phyloP scores from a whole-genome alignment of 352 stramenopile genomes.

The Lagenidium giganteum region DNA sequence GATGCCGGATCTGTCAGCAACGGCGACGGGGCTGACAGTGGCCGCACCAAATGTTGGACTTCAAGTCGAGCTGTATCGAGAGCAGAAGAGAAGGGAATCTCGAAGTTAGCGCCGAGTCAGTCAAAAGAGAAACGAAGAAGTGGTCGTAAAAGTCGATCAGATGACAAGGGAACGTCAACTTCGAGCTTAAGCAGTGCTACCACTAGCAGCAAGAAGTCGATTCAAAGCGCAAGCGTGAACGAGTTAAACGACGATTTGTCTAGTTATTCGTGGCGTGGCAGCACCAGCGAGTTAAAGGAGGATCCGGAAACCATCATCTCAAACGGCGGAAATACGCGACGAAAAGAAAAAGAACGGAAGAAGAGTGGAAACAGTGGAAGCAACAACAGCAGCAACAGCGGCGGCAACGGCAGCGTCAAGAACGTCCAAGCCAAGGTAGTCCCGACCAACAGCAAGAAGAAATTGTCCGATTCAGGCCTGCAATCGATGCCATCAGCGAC shows the following conservation, averaged over 20 bases:
- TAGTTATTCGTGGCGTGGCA: too few species aligned
- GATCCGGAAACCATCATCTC: not conserved
- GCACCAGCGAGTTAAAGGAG: too few species aligned
- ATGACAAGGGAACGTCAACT: too few species aligned
- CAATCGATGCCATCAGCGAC: too few species aligned
- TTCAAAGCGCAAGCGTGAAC: not conserved
- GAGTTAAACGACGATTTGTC: too few species aligned
- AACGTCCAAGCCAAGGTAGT: not conserved
- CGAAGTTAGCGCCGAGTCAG: too few species aligned
- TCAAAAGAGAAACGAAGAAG: slow-evolving; percentile 41
- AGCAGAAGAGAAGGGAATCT: slow-evolving; percentile 32
- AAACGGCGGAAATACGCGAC: not conserved
- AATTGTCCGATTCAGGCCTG: not conserved
- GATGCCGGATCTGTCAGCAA: not conserved
- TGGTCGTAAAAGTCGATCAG: slow-evolving; percentile 27
- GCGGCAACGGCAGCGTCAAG: slow-evolving; percentile 1
- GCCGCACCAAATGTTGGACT: not conserved
- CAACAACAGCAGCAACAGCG: slow-evolving; percentile 1
- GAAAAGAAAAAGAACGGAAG: slow-evolving; percentile 9
- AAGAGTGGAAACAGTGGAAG: slow-evolving; percentile 13
- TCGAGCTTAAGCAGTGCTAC: slow-evolving; percentile 17
- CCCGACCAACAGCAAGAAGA: slow-evolving; percentile 1
- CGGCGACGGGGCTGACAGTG: not conserved
- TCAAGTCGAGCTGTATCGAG: slow-evolving; percentile 11
- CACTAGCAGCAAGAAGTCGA: slow-evolving; percentile 30